Conservation (phyloP, 768 basidiomycete genomes). For the Boletellus sp. region DNA sequence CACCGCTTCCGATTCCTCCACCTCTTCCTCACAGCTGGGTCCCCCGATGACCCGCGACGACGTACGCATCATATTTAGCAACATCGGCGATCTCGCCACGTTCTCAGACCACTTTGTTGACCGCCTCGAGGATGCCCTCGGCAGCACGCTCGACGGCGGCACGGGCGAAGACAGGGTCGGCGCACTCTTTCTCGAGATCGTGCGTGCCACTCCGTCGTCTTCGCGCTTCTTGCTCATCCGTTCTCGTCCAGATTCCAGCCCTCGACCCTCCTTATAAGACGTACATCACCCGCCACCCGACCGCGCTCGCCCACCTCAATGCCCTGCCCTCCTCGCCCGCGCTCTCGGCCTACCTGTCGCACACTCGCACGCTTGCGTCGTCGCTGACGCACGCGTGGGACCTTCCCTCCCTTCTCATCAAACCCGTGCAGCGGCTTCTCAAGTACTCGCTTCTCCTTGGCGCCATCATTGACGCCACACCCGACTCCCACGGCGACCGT, state of each 20-base stretch:
- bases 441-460: slow-evolving; percentile 88
- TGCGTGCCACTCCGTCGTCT: slow-evolving; percentile 35
- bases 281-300: slow-evolving; percentile 79
- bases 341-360: slow-evolving; percentile 59
- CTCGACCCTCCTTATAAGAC: slow-evolving; percentile 71
- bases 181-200: slow-evolving; percentile 62
- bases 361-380: slow-evolving; percentile 62
- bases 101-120: slow-evolving; percentile 68
- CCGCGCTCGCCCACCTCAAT: slow-evolving; percentile 66
- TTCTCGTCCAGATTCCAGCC: slow-evolving; percentile 51
- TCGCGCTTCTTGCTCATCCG: background rate
- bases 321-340: slow-evolving; percentile 40
- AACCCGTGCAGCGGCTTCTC: slow-evolving; percentile 93
- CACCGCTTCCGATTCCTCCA: slow-evolving; percentile 47
- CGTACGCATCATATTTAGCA: slow-evolving; percentile 68
- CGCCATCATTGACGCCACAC: slow-evolving; percentile 73
- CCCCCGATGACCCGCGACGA: slow-evolving; percentile 73
- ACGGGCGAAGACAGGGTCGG: slow-evolving; percentile 69
- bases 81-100: slow-evolving; percentile 69
- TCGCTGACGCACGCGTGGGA: slow-evolving; percentile 88
- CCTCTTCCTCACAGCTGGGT: slow-evolving; percentile 45
- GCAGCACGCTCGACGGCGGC: slow-evolving; percentile 58
- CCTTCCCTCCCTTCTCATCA: slow-evolving; percentile 89
- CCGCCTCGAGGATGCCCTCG: slow-evolving; percentile 62
- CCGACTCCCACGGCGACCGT: slow-evolving; percentile 64